These are phyloP conservation scores for Wallacemonas sp. DNA, from an alignment of 208 protist genomes.

Conservation along the genomic window DNA sequence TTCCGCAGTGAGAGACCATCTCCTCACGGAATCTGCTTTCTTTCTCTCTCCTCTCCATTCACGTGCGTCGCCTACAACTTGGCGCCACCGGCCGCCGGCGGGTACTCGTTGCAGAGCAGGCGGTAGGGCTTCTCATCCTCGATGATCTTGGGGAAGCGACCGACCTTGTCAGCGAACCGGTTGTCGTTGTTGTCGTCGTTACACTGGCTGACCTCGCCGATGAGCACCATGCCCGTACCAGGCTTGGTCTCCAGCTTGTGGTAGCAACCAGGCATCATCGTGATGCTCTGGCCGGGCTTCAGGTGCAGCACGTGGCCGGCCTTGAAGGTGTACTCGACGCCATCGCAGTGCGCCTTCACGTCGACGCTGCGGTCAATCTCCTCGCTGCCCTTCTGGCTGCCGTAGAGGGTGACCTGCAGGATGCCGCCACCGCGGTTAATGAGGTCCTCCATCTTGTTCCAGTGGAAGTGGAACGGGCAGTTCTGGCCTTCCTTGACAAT, in stretches of 20 bases:
- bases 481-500: slow-evolving; percentile 18
- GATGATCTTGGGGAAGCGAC: slow-evolving; percentile 25
- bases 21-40: too few species aligned
- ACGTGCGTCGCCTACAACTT: too few species aligned
- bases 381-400: slow-evolving; percentile 15
- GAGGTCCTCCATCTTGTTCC: slow-evolving; percentile 24
- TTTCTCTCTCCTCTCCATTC: too few species aligned
- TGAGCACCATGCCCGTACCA: slow-evolving; percentile 14
- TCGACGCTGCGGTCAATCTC: slow-evolving; percentile 16
- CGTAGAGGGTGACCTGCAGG: slow-evolving; percentile 15
- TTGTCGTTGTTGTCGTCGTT: slow-evolving; percentile 29
- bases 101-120: slow-evolving; percentile 27
- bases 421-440: slow-evolving; percentile 25
- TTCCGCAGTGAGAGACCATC: too few species aligned
- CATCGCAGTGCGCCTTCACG: slow-evolving; percentile 20
- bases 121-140: slow-evolving; percentile 19
- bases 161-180: slow-evolving; percentile 17
- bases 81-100: not conserved
- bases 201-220: slow-evolving; percentile 21
- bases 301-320: slow-evolving; percentile 20
- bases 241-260: slow-evolving; percentile 22
- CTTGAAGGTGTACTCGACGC: slow-evolving; percentile 16
- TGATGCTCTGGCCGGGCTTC: slow-evolving; percentile 23
- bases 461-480: slow-evolving; percentile 24
- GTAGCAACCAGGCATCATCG: slow-evolving; percentile 21